These are phyloP conservation scores for Talaromyces sp. DNA, from an alignment of 2,329 filamentous ascomycete species.

Conservation along the genomic window DNA sequence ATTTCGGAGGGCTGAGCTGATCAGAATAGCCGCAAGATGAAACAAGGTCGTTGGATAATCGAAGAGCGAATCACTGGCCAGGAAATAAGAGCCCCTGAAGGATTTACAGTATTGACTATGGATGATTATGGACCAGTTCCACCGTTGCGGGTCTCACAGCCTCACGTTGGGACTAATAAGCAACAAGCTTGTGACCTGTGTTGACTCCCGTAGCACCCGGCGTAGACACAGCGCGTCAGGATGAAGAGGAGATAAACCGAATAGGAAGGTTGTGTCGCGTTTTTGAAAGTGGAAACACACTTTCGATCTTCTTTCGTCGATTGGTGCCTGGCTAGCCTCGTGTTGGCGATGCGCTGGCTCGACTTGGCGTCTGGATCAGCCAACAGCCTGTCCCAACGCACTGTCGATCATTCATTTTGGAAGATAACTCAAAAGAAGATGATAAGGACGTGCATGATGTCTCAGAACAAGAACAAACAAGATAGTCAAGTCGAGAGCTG, in stretches of 20 bases:
- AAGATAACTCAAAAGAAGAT: neutral
- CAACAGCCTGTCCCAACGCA: neutral
- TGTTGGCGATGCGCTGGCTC: neutral
- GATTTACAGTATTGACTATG: neutral
- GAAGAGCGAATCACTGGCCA: neutral
- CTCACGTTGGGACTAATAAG: neutral
- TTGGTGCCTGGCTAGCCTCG: neutral
- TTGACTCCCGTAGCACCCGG: neutral
- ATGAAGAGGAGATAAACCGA: too few species aligned
- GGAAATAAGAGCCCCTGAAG: neutral
- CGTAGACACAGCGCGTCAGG: neutral
- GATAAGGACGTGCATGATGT: neutral
- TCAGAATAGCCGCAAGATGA: conserved; percentile 1
- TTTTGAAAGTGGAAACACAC: neutral
- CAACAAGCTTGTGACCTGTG: neutral
- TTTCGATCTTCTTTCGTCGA: neutral
- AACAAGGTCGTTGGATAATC: neutral
- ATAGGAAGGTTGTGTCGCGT: neutral
- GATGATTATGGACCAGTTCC: neutral
- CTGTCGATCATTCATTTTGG: neutral
- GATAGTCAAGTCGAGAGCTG: too few species aligned
- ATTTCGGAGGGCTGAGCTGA: neutral
- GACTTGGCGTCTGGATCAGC: neutral
- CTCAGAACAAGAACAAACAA: neutral
- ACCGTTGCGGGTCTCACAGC: neutral